Evolutionary conservation across 2,329 filamentous ascomycete species (phyloP).

Genomic region (Aspergillus sergii): DNA sequence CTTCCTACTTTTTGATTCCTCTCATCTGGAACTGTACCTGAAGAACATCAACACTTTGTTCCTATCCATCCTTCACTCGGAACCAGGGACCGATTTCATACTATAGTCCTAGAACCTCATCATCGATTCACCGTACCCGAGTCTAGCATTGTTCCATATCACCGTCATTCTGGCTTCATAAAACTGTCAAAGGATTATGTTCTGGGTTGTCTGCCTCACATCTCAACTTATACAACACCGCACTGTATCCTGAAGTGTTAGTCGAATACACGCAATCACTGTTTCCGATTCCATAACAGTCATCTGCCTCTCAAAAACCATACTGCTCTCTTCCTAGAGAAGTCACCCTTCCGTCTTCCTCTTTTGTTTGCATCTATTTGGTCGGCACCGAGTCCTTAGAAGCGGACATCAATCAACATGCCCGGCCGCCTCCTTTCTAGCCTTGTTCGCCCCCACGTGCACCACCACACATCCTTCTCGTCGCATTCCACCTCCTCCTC

Average conservation of each 20-base stretch:
- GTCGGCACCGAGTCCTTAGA: not conserved
- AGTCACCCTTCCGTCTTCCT: not conserved
- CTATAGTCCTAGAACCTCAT: not conserved
- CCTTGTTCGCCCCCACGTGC: conserved; percentile 40
- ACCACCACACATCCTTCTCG: conserved; percentile 31
- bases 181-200: conserved; percentile 21
- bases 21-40: conserved; percentile 2
- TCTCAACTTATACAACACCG: conserved; percentile 28
- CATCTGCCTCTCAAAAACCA: not conserved
- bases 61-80: conserved; percentile 3
- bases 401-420: conserved; percentile 30
- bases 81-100: not conserved
- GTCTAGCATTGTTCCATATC: not conserved
- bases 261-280: not conserved
- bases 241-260: conserved; percentile 24
- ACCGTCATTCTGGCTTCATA: not conserved
- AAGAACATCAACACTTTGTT: conserved; percentile 7
- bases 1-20: conserved; percentile 13
- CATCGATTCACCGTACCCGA: not conserved
- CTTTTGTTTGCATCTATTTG: not conserved
- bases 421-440: conserved; percentile 45
- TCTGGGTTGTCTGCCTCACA: conserved; percentile 18
- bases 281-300: not conserved
- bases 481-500: conserved; percentile 41
- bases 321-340: not conserved